Evolutionary conservation across 495 filamentous ascomycete species (phyloP), one percentile per base, ranked within the genome.

Genomic region (Thermochaetoides thermophila): DNA sequence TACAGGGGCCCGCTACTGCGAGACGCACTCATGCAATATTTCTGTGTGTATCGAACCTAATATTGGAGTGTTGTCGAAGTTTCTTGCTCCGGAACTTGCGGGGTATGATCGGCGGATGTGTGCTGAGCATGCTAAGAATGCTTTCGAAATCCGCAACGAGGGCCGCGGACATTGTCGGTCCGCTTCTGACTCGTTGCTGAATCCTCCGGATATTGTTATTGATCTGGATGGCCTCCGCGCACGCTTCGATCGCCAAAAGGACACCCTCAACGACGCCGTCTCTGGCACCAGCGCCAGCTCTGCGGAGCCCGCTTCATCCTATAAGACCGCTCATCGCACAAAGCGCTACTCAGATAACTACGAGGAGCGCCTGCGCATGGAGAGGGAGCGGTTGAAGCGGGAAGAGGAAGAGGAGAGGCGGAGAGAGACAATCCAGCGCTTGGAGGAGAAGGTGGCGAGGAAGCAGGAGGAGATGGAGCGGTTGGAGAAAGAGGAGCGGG

Each of bases 341-440:
- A 29, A 36, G 14, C 14, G 41, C 23, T 22, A 32, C 29, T 35
- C 31, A 1, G 41, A 44, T 27, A 36, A 44, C 28, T 19, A 39
- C 20, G 41, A 39, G 32, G 6, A 23, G 32, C 1, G 39, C 24
- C 23, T 35, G 29, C 22, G 35, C 31, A 3, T 17, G 36, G 32
- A 39, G 32, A 15, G 31, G 27, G 40, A 39, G 24, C 21, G 21
- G 11, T 24, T 11, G 11, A 24, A 6, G 21, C 21, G 34, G 5
- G 21, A 17, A n/a, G 28, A 24, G 31, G 11, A 31, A 28, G 14
- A 25, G 39, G 33, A 16, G 13, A 28, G 7, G 34, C 29, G 30
- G 16, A 24, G 21, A 6, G 21, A 11, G 21, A 24, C 6, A 24
- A 11, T n/a, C n/a, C n/a, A n/a, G n/a, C n/a, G n/a, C n/a, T n/a